Conservation (phyloP, 805 yeast genomes). For the Saturnispora sanitii region DNA sequence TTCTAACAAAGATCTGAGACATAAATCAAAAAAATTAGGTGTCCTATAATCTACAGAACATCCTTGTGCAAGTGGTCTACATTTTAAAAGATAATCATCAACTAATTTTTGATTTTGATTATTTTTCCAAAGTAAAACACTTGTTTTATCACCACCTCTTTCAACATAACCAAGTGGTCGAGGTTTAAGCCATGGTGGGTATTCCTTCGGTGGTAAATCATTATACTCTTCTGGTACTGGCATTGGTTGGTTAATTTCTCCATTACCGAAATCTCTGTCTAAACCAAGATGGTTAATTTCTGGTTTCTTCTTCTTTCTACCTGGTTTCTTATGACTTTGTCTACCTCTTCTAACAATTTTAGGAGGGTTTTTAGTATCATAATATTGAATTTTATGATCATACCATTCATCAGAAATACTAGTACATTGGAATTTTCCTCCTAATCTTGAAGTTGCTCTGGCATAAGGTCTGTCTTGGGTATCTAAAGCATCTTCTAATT, state of each 20-base stretch:
- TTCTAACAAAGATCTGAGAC: conserved; percentile 46
- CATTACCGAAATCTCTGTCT: conserved; percentile 8
- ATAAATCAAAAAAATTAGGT: conserved; percentile 76
- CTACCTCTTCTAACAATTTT: conserved; percentile 15
- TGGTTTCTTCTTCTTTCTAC: conserved; percentile 16
- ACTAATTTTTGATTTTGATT: conserved; percentile 18
- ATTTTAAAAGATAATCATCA: conserved; percentile 45
- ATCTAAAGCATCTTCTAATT: conserved; percentile 69
- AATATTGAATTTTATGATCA: conserved; percentile 57
- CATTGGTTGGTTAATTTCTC: conserved; percentile 5
- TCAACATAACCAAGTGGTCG: conserved; percentile 75
- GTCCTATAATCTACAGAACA: conserved; percentile 51
- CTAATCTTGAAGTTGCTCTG: conserved; percentile 67
- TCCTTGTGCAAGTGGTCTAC: conserved; percentile 46
- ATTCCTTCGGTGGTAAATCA: conserved; percentile 34
- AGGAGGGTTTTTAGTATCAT: conserved; percentile 29
- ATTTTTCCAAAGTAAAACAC: conserved; percentile 58
- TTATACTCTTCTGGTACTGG: conserved; percentile 38
- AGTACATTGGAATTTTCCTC: conserved; percentile 63
- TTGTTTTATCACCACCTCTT: conserved; percentile 67
- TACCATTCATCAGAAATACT: conserved; percentile 51
- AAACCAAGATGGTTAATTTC: conserved; percentile 16
- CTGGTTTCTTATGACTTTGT: conserved; percentile 16
- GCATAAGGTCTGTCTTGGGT: conserved; percentile 72
- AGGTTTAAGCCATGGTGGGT: conserved; percentile 70